Evolutionary conservation across 2,329 filamentous ascomycete species (phyloP).

Genomic region (Dothideomycetidae sp.): DNA sequence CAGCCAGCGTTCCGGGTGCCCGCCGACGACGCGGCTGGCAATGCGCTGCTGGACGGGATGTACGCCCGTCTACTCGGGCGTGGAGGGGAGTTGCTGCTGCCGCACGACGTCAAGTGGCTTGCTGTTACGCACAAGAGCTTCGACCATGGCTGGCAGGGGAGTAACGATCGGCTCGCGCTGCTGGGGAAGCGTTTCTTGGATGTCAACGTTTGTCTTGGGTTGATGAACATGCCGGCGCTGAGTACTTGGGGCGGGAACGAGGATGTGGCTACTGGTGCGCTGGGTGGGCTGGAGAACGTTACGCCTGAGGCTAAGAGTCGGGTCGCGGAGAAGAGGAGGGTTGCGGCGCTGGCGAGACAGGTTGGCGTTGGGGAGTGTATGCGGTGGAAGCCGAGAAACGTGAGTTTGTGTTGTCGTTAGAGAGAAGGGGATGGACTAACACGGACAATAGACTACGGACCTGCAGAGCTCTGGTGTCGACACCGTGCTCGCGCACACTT

Average conservation of each 20-base stretch:
- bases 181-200: slow-evolving; percentile 55
- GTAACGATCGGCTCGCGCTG: slow-evolving; percentile 86
- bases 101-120: slow-evolving; percentile 91
- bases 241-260: slow-evolving; percentile 6
- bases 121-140: slow-evolving; percentile 97
- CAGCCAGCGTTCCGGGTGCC: slow-evolving; percentile 55
- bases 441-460: slow-evolving; percentile 44
- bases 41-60: slow-evolving; percentile 52
- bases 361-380: slow-evolving; percentile 62
- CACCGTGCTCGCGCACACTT: slow-evolving; percentile 57
- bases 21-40: slow-evolving; percentile 43
- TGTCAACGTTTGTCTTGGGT: slow-evolving; percentile 49
- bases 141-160: slow-evolving; percentile 83
- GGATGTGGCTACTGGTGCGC: slow-evolving; percentile 41
- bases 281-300: slow-evolving; percentile 63
- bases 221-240: slow-evolving; percentile 31
- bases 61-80: slow-evolving; percentile 64
- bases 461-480: slow-evolving; percentile 59
- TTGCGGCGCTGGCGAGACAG: slow-evolving; percentile 53
- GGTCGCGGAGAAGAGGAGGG: slow-evolving; percentile 48
- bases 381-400: slow-evolving; percentile 77
- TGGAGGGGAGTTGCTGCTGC: slow-evolving; percentile 57
- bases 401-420: slow-evolving; percentile 31
- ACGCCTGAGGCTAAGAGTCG: slow-evolving; percentile 44
- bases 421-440: slow-evolving; percentile 1